Evolutionary conservation across 192 early-diverging fungal species (phyloP), one percentile per base, ranked within the genome.

Genomic region (Coemansia sp.): DNA sequence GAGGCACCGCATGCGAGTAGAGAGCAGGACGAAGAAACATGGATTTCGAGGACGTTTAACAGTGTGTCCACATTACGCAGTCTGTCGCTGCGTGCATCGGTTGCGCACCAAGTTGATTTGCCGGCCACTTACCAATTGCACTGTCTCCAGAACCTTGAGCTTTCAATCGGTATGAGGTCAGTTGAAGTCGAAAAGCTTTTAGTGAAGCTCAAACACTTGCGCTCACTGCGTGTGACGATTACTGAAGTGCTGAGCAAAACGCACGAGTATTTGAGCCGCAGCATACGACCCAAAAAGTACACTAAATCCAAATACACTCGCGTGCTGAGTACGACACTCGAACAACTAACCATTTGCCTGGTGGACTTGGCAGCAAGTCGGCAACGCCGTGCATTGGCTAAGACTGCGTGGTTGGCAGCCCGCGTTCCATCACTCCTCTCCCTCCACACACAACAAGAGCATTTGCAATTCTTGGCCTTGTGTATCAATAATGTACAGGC

Each of bases 181-280:
- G 37, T 51, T 10, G 75, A 78, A 40, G 31, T 71, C 3, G 70
- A 66, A 20, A 67, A 71, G 52, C 59, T 78, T 9, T 54, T 78
- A 2, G 9, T 46, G 1, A 47, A 46, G 5, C 50, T 78, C 7
- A 40, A 40, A 8, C 52, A 21, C 0, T 44, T 78, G 37, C 58
- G 65, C 5, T 31, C 50, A 3, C 48, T 78, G 36, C 14, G 56
- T 1, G 61, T 72, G 24, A 48, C 46, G 0, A 63, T 71, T 15
- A 59, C 66, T 0, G 66, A 71, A n/a, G 62, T 67, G 3, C 53
- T 64, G 12, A 44, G 59, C 47, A 62, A 28, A n/a, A 36, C 75
- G 4, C 68, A 72, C 46, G 75, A 78, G 58, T 68, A 65, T 20
- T 15, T 78, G 58, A 72, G 70, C 37, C 61, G 69, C 23, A 61